phyloP scores from a whole-genome alignment of 2,329 filamentous ascomycete species.

The Madurella fahalii region DNA sequence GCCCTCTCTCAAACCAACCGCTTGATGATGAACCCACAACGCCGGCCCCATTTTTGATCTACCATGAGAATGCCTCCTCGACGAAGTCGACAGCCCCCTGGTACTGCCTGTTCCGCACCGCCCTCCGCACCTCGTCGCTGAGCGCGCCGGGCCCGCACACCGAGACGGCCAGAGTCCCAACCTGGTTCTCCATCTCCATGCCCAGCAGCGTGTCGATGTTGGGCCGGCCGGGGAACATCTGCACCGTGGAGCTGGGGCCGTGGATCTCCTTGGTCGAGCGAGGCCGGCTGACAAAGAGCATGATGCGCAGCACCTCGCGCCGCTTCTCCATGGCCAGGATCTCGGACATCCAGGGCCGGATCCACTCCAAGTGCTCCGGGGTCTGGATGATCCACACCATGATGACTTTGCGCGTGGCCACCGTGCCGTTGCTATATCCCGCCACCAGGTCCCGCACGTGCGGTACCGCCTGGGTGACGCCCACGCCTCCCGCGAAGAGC shows the following conservation, averaged over 20 bases:
- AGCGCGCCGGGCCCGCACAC: constrained; percentile 72
- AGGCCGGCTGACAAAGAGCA: constrained; percentile 73
- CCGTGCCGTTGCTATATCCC: constrained; percentile 64
- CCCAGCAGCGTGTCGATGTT: constrained; percentile 69
- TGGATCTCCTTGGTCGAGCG: constrained; percentile 76
- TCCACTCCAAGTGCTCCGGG: constrained; percentile 79
- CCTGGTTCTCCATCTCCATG: constrained; percentile 68
- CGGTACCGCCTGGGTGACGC: constrained; percentile 74
- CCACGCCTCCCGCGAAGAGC: constrained; percentile 75
- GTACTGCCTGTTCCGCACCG: constrained; percentile 61
- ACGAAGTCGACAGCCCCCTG: constrained; percentile 69
- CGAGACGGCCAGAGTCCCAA: constrained; percentile 69
- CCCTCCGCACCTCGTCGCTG: constrained; percentile 68
- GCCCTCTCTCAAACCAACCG: background rate
- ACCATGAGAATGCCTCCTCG: constrained; percentile 71
- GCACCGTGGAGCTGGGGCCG: constrained; percentile 70
- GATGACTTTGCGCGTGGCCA: constrained; percentile 66
- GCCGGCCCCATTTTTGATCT: constrained; percentile 14
- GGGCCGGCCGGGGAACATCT: constrained; percentile 78
- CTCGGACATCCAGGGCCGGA: constrained; percentile 77
- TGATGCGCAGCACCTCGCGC: constrained; percentile 68
- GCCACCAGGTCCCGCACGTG: constrained; percentile 69
- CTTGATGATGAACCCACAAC: background rate
- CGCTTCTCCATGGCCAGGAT: constrained; percentile 72
- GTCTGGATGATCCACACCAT: constrained; percentile 77